Evolutionary conservation across 495 filamentous ascomycete species (phyloP).

Genomic region (Annulohypoxylon maeteangense): DNA sequence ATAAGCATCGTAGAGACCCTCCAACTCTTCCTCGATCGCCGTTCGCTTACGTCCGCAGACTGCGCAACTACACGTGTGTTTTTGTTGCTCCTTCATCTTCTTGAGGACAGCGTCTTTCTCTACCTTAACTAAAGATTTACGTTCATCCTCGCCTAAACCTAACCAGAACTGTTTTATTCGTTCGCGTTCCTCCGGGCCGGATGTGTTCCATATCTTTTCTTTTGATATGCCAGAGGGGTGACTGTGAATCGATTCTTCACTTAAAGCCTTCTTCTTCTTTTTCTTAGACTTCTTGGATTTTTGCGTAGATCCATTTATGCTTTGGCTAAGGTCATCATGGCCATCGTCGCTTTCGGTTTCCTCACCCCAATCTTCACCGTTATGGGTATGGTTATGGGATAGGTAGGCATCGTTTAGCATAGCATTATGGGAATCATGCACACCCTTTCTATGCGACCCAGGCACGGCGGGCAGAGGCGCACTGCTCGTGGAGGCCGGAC

Average conservation of each 20-base stretch:
- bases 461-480: constrained; percentile 39
- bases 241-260: constrained; percentile 27
- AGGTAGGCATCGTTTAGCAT: constrained; percentile 12
- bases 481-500: constrained; percentile 49
- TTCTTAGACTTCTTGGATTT: constrained; percentile 71
- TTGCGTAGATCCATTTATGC: constrained; percentile 40
- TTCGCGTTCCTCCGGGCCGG: constrained; percentile 89
- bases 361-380: constrained; percentile 59
- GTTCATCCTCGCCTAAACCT: constrained; percentile 92
- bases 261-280: constrained; percentile 62
- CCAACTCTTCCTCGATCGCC: constrained; percentile 97
- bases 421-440: constrained; percentile 35
- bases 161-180: constrained; percentile 99
- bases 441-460: constrained; percentile 44
- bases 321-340: constrained; percentile 37
- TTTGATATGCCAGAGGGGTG: constrained; percentile 63
- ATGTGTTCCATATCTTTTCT: constrained; percentile 97
- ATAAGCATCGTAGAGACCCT: constrained; percentile 99
- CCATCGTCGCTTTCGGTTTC: constrained; percentile 59
- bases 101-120: constrained; percentile 97
- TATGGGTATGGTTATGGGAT: constrained; percentile 48
- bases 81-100: constrained; percentile 99
- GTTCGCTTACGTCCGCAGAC: constrained; percentile 96
- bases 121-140: constrained; percentile 93
- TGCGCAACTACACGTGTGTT: constrained; percentile 97